Percentiles rank a stretch among this genome's conserved stretches.
Evolutionary conservation across 1,284 basidiomycete genomes (phyloP).

Genomic region (Cryptococcus sp.): DNA sequence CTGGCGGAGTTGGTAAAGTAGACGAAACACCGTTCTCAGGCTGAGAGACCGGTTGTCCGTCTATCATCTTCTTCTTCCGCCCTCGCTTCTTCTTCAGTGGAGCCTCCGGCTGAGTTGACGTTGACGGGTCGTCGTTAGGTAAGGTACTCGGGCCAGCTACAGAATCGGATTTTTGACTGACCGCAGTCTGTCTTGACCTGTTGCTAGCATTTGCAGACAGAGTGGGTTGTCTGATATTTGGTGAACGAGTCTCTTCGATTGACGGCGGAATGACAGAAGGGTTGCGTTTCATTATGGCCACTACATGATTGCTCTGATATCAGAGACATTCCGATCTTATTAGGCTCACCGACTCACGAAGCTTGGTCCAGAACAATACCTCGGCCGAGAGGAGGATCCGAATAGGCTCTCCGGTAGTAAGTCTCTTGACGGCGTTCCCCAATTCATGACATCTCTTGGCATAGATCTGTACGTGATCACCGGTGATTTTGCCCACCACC

Average conservation of each 20-base stretch:
- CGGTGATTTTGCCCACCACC: constrained; percentile 1
- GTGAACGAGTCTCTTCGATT: constrained; percentile 5
- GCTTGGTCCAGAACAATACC: constrained; percentile 16
- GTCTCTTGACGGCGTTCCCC: constrained; percentile 6
- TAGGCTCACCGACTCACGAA: constrained; percentile 9
- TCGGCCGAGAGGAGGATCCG: constrained; percentile 11
- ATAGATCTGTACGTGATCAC: constrained; percentile 6
- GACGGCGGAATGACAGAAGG: constrained; percentile 9
- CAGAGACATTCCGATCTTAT: neutral
- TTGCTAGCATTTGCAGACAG: neutral
- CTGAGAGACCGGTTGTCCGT: too few relatives aligned
- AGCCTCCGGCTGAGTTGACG: too few relatives aligned
- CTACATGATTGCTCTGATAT: neutral
- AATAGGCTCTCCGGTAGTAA: constrained; percentile 4
- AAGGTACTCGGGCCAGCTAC: neutral
- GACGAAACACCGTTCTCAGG: neutral
- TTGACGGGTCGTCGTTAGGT: neutral
- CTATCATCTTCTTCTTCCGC: too few relatives aligned
- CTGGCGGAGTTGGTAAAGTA: neutral
- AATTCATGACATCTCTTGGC: constrained; percentile 20
- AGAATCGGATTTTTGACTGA: too few relatives aligned
- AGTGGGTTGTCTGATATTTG: neutral
- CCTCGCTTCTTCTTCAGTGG: too few relatives aligned
- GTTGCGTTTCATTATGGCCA: constrained; percentile 17
- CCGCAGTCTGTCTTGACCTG: neutral